A percentile compares a stretch with the other conserved stretches of the same genome.
Conservation (phyloP, 371 early-diverging fungal genomes). For the Mucor irregularis region DNA sequence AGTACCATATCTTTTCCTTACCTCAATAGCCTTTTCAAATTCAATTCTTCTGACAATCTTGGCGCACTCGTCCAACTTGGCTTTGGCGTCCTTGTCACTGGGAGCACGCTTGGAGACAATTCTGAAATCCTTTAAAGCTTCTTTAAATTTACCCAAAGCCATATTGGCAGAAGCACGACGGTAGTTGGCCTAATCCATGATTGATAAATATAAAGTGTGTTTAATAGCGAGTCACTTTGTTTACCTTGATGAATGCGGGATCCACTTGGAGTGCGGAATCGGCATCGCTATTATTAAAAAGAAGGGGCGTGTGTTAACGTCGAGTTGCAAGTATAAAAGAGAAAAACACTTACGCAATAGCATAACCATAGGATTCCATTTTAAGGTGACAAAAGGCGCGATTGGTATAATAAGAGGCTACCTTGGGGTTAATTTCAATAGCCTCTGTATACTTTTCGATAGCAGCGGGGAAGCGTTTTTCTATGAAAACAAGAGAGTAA, state of each 20-base stretch:
- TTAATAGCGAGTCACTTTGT: background rate
- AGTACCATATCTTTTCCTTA: slow-evolving; percentile 22
- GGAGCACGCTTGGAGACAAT: slow-evolving; percentile 73
- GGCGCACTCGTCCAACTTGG: slow-evolving; percentile 79
- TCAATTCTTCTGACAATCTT: slow-evolving; percentile 84
- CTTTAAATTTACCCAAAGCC: slow-evolving; percentile 82
- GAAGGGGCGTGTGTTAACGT: background rate
- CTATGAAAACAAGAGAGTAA: background rate
- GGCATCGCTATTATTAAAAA: slow-evolving; percentile 82
- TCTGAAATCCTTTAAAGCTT: slow-evolving; percentile 81
- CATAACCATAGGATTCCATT: slow-evolving; percentile 89
- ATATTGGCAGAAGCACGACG: slow-evolving; percentile 88
- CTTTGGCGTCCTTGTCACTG: slow-evolving; percentile 66
- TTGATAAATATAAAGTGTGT: background rate
- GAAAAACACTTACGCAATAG: slow-evolving; percentile 62
- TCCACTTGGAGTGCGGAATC: slow-evolving; percentile 84
- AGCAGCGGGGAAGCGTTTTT: slow-evolving; percentile 80
- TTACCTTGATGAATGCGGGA: slow-evolving; percentile 81
- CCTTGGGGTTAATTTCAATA: slow-evolving; percentile 78
- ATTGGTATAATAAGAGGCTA: slow-evolving; percentile 89
- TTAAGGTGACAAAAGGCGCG: slow-evolving; percentile 90
- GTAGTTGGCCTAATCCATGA: slow-evolving; percentile 77
- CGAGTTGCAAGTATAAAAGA: background rate
- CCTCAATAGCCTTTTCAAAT: slow-evolving; percentile 94
- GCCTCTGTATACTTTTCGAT: slow-evolving; percentile 84